Base-by-base conservation (phyloP, 192 early-diverging fungal species). In the Backusella luteola region DNA sequence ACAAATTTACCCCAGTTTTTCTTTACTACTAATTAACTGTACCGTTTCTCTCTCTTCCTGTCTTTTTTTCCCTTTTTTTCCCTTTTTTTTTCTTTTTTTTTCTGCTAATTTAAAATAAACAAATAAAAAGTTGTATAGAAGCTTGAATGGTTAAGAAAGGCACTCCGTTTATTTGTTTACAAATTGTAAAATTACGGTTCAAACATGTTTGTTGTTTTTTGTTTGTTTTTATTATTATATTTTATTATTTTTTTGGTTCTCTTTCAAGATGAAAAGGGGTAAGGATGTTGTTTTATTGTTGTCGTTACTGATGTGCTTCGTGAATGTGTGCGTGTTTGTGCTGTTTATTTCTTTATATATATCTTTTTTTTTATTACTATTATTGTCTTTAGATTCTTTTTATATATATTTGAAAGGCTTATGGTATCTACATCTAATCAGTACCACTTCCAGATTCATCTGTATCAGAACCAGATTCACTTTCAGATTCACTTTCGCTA, bases 381-480 rank as follows among this genome's bases (percentile, higher is more conserved):
- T 49, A 49, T 49, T 32, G 2, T 49, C 15, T 49, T 49, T 39
- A 39, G 8, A 39, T 39, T 39, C 38, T 11, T 17, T 44, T 4
- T 44, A 44, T 49, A 49, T 46, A 46, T n/a, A 49, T n/a, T 49
- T n/a, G 46, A 49, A 49, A 49, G 46, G 46, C 6, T 26, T 59
- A 59, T 59, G 53, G 53, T 59, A 59, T 59, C 53, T 59, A 53
- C 21, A 53, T 26, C 85, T 89, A 94, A 83, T 93, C 92, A 76
- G 89, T 87, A 81, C 87, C 85, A 84, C 92, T 94, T 88, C 93
- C 94, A 87, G 93, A 93, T 83, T 93, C 94, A 82, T 95, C 93
- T 44, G 92, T 91, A 71, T 92, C 94, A 66, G 94, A 93, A 66
- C 81, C 89, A 42, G 89, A 91, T 34, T 87, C 85, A 66, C 86